Base-by-base conservation (phyloP, 2,329 filamentous ascomycete genomes). In the Fusarium palustre region DNA sequence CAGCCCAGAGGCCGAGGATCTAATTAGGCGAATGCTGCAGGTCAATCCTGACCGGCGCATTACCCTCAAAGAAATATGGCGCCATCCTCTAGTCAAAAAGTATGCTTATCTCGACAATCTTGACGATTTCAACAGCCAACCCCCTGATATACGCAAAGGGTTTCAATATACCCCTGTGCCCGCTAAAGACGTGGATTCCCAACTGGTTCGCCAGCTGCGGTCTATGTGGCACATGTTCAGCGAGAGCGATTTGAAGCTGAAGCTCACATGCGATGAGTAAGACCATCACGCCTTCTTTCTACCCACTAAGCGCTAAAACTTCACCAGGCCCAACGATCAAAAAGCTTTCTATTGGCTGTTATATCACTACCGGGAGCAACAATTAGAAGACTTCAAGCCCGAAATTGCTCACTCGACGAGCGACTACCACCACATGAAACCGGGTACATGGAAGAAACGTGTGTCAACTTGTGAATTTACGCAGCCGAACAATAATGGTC, bases 281-380 rank as follows among this genome's bases (percentile, higher is more conserved):
- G 89, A 84, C 22, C 9, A 36, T 9, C 24, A 8, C n/a, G 5
- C 31, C 4, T 52, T 41, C 22, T 16, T 38, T 25, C 13, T n/a
- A 13, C 4, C 15, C 34, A 18, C 16, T 25, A 38, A 18, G 5
- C 20, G 30, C 76, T 79, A 66, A 66, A 79, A 70, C 41, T 65
- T 43, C 48, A 33, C n/a, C 33, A 95, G 92, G 68, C 84, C 88
- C 7, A 98, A 97, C 69, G 93, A 97, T 57, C 94, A 97, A 76
- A 97, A 97, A 76, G 86, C 95, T 70, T 97, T 98, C 79, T 99
- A 98, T 79, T 91, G 90, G 79, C 87, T 97, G 22, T 86, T 99
- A 10, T 81, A 91, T 69, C 91, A 91, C 77, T 97, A 97, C 77
- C 88, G 92, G 45, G 90, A 97, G 68, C 90, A 93, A 66, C 91